These are phyloP conservation scores for Aspergillus funiculosus DNA, from an alignment of 495 filamentous ascomycete species.

Conservation along the genomic window DNA sequence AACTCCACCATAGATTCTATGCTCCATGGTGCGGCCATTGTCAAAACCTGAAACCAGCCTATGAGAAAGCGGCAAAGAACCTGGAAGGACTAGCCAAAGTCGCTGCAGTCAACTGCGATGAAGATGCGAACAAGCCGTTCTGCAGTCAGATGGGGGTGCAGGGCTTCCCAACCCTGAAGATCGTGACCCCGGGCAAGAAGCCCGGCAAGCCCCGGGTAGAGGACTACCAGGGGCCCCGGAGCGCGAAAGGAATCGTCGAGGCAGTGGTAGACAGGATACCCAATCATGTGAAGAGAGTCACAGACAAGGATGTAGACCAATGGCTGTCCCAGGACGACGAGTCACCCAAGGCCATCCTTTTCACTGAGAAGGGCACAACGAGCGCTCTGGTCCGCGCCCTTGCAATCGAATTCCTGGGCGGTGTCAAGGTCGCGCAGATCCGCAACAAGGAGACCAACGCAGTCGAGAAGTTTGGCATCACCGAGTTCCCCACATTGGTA, in stretches of 20 bases:
- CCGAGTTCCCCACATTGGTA: constrained; percentile 72
- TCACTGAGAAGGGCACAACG: constrained; percentile 89
- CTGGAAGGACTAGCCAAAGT: constrained; percentile 89
- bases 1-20: constrained; percentile 70
- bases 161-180: constrained; percentile 96
- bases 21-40: constrained; percentile 97
- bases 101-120: constrained; percentile 92
- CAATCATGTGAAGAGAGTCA: constrained; percentile 79
- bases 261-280: constrained; percentile 81
- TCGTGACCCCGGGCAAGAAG: constrained; percentile 78
- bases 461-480: constrained; percentile 67
- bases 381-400: constrained; percentile 75
- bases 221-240: constrained; percentile 83
- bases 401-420: constrained; percentile 86
- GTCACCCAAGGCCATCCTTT: constrained; percentile 79
- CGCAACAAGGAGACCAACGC: constrained; percentile 72
- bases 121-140: constrained; percentile 85
- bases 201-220: constrained; percentile 77
- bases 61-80: constrained; percentile 85
- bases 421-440: constrained; percentile 76
- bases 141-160: constrained; percentile 86
- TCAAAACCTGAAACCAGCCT: constrained; percentile 89
- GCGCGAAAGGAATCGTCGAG: constrained; percentile 80
- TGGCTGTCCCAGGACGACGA: constrained; percentile 71
- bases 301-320: constrained; percentile 69